These are phyloP conservation scores for Cryphonectria naterciae DNA, from an alignment of 2,329 filamentous ascomycete species.

Conservation along the genomic window DNA sequence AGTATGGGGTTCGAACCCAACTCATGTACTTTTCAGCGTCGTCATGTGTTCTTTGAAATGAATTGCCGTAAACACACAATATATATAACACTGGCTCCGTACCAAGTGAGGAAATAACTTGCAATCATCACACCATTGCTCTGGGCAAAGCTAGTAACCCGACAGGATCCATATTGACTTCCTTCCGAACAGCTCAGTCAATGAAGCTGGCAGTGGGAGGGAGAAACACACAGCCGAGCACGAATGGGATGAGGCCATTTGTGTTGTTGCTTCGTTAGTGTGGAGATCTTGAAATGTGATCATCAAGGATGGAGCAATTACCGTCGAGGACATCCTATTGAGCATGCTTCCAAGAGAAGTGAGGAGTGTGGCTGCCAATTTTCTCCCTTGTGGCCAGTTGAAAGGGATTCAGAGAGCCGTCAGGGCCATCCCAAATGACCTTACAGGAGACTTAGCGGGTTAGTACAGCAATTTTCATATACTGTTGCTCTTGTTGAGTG, in stretches of 20 bases:
- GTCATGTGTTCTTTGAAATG: neutral
- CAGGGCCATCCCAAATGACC: constrained; percentile 27
- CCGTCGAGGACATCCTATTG: constrained; percentile 42
- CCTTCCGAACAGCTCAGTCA: constrained; percentile 42
- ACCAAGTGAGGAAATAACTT: constrained; percentile 10
- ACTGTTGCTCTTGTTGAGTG: neutral
- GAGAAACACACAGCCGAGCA: constrained; percentile 42
- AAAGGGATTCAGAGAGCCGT: constrained; percentile 30
- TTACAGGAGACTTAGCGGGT: constrained; percentile 10
- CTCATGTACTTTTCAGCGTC: neutral
- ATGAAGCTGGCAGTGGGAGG: constrained; percentile 40
- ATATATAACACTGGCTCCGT: constrained; percentile 2
- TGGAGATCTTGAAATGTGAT: constrained; percentile 39
- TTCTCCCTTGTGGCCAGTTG: constrained; percentile 29
- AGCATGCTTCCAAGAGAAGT: constrained; percentile 42
- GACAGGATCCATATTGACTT: constrained; percentile 39
- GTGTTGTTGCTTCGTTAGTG: constrained; percentile 35
- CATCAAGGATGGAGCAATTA: constrained; percentile 41
- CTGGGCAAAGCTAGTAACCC: constrained; percentile 33
- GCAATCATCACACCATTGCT: neutral
- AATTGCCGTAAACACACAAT: neutral
- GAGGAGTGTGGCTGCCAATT: constrained; percentile 35
- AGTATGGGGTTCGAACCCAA: neutral
- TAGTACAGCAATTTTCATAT: neutral
- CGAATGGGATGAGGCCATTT: constrained; percentile 43